Base-by-base conservation (phyloP, 2,329 filamentous ascomycete genomes). In the Plectosphaerella sp. region DNA sequence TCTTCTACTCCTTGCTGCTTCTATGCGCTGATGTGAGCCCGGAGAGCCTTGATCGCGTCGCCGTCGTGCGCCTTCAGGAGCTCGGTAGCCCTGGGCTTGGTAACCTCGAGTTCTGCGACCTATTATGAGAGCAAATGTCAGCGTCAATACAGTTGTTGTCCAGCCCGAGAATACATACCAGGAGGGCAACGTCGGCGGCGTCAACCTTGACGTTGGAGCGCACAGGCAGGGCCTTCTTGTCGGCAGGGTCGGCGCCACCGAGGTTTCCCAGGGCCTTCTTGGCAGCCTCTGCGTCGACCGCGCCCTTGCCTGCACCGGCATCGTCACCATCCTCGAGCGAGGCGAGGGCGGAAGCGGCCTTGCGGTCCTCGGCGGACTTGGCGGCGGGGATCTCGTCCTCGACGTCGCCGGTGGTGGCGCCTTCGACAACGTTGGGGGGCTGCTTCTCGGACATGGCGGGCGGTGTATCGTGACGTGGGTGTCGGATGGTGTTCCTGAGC, bases 291-390 rank as follows among this genome's bases (percentile, higher is more conserved):
- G 82, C 73, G 66, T 91, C 87, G 59, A 88, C 81, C 56, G 84
- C 75, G 56, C 81, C 78, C 46, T 73, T 69, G 3, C 70, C 63
- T 16, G 68, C 63, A 35, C 66, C 62, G 45, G 76, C 72, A 28
- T 79, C 75, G 51, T 74, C 72, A 53, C 72, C 74, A 43, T 73
- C 67, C 64, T 90, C 87, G 59, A 92, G 83, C 55, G 79, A 81
- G 47, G 86, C 87, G 54, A 91, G 81, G 28, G 88, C 88, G 7
- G 84, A 85, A 41, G 86, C 86, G 45, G 87, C 86, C 70, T 90
- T 90, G 69, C 87, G 84, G 72, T 90, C 87, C 69, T 91, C 87
- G 63, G 87, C 87, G 42, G 80, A 83, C 69, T 85, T 87, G 62
- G 79, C 78, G 52, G 72, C 69, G 48, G 70, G 68, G 59, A 76